Conservation (phyloP, 106 monocot species). For the Hemerocallis citrina region DNA sequence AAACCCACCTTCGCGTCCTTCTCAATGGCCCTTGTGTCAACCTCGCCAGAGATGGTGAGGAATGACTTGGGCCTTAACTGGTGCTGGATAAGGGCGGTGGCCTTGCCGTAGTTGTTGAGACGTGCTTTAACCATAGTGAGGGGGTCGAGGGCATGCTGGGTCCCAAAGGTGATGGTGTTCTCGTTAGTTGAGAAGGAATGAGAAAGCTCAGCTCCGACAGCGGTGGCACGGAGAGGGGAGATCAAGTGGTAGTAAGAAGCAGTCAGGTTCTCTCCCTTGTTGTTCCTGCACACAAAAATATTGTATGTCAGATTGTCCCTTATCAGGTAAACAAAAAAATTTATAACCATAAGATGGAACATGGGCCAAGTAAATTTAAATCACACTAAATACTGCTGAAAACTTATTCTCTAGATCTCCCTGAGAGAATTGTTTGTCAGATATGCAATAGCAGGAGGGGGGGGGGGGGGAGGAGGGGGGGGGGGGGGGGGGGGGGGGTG, state of each 20-base stretch:
- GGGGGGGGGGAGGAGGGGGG: too few relatives aligned
- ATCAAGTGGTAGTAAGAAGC: conserved; percentile 55
- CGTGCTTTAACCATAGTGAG: conserved; percentile 47
- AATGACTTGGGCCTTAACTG: conserved; percentile 48
- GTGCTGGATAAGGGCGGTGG: conserved; percentile 46
- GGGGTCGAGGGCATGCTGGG: conserved; percentile 42
- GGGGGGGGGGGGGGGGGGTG: too few relatives aligned
- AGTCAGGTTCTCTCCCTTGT: conserved; percentile 44
- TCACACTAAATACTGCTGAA: too few relatives aligned
- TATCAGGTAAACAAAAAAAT: too few relatives aligned
- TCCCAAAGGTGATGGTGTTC: conserved; percentile 52
- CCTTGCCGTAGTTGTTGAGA: conserved; percentile 45
- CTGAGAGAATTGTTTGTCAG: too few relatives aligned
- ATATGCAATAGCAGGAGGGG: too few relatives aligned
- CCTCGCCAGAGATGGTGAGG: conserved; percentile 41
- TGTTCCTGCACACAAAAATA: conserved; percentile 32
- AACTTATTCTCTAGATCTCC: too few relatives aligned
- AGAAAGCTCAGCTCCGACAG: conserved; percentile 42
- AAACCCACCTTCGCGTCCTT: conserved; percentile 56
- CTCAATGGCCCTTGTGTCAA: conserved; percentile 56
- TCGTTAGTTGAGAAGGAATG: conserved; percentile 48
- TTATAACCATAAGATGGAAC: too few relatives aligned
- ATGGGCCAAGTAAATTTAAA: too few relatives aligned
- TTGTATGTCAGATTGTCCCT: too few relatives aligned
- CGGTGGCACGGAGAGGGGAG: conserved; percentile 32